Evolutionary conservation across 164 flowering plant genomes (phyloP).

Genomic region (Tinospora cordifolia): DNA sequence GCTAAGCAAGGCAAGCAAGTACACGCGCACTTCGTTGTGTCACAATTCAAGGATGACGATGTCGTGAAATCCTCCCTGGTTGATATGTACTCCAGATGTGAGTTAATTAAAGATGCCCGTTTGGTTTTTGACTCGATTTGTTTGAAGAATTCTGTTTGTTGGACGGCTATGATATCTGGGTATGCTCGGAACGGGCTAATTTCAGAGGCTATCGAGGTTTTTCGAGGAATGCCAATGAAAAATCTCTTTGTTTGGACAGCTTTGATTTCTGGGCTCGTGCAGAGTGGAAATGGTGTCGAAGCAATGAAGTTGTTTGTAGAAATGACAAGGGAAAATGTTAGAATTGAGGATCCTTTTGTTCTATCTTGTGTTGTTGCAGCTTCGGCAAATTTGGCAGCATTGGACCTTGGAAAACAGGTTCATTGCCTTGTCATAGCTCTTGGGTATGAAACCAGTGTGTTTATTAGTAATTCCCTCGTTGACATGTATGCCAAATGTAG

Average conservation of each 20-base stretch:
- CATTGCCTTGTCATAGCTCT: conserved; percentile 50
- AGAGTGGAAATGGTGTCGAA: conserved; percentile 42
- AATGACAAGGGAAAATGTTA: conserved; percentile 46
- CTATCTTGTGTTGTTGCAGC: conserved; percentile 62
- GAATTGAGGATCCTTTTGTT: conserved; percentile 55
- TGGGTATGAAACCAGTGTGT: conserved; percentile 59
- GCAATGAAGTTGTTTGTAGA: conserved; percentile 41
- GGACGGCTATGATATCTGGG: conserved; percentile 73
- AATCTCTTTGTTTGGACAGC: conserved; percentile 68
- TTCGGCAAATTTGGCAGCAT: conserved; percentile 49
- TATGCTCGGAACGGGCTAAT: conserved; percentile 54
- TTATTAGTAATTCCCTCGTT: conserved; percentile 56
- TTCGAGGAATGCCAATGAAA: conserved; percentile 31
- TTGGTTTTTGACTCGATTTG: conserved; percentile 45
- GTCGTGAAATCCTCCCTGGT: conserved; percentile 70
- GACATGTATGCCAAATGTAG: conserved; percentile 92
- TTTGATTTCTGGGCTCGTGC: conserved; percentile 73
- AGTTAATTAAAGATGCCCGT: conserved; percentile 41
- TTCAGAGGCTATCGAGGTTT: conserved; percentile 48
- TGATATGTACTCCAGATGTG: conserved; percentile 80
- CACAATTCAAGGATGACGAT: conserved; percentile 45
- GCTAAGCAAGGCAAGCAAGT: conserved; percentile 55
- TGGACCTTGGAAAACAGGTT: conserved; percentile 68
- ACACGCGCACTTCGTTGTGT: conserved; percentile 47
- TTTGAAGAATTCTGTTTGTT: conserved; percentile 39